phyloP scores from a whole-genome alignment of 2,329 filamentous ascomycete genomes.

The Pezicula rhizophila region DNA sequence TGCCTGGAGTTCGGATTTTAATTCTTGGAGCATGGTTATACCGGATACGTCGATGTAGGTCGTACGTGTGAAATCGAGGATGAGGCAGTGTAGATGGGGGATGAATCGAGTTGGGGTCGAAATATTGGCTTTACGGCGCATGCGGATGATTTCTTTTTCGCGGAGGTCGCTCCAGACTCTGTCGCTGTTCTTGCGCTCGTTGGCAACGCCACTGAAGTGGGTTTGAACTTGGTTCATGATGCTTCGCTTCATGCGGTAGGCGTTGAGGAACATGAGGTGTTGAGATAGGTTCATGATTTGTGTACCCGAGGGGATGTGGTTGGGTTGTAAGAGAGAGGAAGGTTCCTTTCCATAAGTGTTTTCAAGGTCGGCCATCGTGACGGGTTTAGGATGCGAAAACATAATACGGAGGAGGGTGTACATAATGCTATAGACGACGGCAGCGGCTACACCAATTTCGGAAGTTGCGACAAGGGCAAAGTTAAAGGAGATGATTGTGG shows the following conservation, averaged over 20 bases:
- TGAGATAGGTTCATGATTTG: conserved; percentile 12
- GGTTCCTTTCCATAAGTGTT: conserved; percentile 5
- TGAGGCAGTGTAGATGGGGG: conserved; percentile 1
- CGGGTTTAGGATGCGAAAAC: conserved; percentile 9
- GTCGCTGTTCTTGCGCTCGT: background rate
- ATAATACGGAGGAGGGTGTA: conserved; percentile 15
- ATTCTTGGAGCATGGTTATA: background rate
- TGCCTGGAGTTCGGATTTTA: conserved; percentile 4
- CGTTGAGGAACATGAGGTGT: conserved; percentile 13
- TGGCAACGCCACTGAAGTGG: conserved; percentile 7
- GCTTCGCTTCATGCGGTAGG: conserved; percentile 10
- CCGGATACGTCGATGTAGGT: conserved; percentile 6
- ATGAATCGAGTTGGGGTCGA: conserved; percentile 3
- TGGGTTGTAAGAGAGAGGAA: conserved; percentile 6
- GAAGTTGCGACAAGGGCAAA: conserved; percentile 55
- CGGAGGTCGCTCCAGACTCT: conserved; percentile 10
- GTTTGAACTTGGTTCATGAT: conserved; percentile 11
- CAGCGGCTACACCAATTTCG: conserved; percentile 40
- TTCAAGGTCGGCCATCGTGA: conserved; percentile 11
- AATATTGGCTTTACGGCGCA: conserved; percentile 8
- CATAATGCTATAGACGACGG: conserved; percentile 9
- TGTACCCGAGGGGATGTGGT: conserved; percentile 11
- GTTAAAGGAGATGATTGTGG: conserved; percentile 59
- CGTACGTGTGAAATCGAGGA: conserved; percentile 5
- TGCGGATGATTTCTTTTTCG: conserved; percentile 9